A percentile compares a stretch with the other conserved stretches of the same genome.
Conservation (phyloP, 2,329 filamentous ascomycete genomes). For the Paracorniculantispora psalliotae region DNA sequence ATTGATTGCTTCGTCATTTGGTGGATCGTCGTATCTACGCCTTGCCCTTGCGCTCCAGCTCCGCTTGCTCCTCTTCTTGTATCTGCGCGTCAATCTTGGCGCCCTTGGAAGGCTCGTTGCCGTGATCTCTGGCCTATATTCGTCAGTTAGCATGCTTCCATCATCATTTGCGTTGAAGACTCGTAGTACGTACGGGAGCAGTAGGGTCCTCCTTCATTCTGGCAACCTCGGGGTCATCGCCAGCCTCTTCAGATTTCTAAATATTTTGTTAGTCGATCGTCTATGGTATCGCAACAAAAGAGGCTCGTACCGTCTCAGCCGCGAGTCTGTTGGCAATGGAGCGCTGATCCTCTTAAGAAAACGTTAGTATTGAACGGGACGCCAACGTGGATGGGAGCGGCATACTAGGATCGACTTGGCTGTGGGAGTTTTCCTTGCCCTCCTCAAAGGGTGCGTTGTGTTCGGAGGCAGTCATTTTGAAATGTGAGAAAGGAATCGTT, state of each 20-base stretch:
- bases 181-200: constrained; percentile 34
- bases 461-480: background rate
- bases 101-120: constrained; percentile 63
- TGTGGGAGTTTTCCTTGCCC: constrained; percentile 62
- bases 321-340: constrained; percentile 62
- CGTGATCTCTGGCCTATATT: constrained; percentile 51
- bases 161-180: background rate
- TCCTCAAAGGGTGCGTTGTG: constrained; percentile 50
- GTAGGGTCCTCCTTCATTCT: constrained; percentile 51
- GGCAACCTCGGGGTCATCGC: constrained; percentile 31
- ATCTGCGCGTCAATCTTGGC: constrained; percentile 63
- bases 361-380: constrained; percentile 13
- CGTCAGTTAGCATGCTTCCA: constrained; percentile 7
- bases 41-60: constrained; percentile 53
- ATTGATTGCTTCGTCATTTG: background rate
- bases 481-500: background rate
- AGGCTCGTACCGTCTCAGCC: constrained; percentile 45
- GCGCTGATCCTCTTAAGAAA: constrained; percentile 54
- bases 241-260: background rate
- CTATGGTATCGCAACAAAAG: background rate
- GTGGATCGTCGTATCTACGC: background rate
- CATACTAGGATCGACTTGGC: constrained; percentile 63
- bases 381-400: background rate
- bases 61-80: constrained; percentile 57
- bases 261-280: background rate